phyloP scores from a whole-genome alignment of 306 rosid species.

The Vicia sativa region DNA sequence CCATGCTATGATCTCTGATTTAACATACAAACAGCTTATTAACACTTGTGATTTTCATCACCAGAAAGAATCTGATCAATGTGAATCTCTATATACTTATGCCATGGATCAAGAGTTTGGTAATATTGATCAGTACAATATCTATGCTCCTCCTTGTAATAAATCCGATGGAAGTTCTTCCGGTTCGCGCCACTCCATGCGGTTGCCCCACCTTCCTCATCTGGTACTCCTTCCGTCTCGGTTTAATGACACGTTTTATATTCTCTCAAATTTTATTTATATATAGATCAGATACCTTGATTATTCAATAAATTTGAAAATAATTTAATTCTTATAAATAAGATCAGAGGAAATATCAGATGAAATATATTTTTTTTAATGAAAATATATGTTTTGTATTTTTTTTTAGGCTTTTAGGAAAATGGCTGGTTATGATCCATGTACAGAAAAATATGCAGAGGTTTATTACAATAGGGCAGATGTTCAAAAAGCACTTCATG shows the following conservation, averaged over 20 bases:
- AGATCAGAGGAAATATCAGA: no score
- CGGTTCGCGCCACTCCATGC: slow-evolving; percentile 56
- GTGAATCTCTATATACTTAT: slow-evolving; percentile 77
- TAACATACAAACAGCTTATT: slow-evolving; percentile 74
- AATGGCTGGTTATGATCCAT: slow-evolving; percentile 86
- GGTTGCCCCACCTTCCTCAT: slow-evolving; percentile 75
- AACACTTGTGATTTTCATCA: slow-evolving; percentile 75
- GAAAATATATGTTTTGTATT: not conserved
- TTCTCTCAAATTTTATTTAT: no score
- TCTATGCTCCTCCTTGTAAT: slow-evolving; percentile 92
- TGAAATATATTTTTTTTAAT: not conserved
- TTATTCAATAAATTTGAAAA: no score
- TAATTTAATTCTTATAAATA: no score
- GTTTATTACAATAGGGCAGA: slow-evolving; percentile 82
- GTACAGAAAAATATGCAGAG: slow-evolving; percentile 94
- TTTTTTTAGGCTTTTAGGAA: slow-evolving; percentile 52
- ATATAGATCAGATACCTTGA: no score
- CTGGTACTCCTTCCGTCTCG: slow-evolving; percentile 33
- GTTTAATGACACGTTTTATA: no score
- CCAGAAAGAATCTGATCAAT: slow-evolving; percentile 80
- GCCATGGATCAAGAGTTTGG: slow-evolving; percentile 98
- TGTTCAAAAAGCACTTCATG: slow-evolving; percentile 94
- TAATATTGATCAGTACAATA: slow-evolving; percentile 94
- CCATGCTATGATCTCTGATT: slow-evolving; percentile 97
- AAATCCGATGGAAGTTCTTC: slow-evolving; percentile 66